A percentile compares a stretch with the other conserved stretches of the same genome.
Conservation (phyloP, 345 rosid genomes). For the Cardiospermum halicacabum region DNA sequence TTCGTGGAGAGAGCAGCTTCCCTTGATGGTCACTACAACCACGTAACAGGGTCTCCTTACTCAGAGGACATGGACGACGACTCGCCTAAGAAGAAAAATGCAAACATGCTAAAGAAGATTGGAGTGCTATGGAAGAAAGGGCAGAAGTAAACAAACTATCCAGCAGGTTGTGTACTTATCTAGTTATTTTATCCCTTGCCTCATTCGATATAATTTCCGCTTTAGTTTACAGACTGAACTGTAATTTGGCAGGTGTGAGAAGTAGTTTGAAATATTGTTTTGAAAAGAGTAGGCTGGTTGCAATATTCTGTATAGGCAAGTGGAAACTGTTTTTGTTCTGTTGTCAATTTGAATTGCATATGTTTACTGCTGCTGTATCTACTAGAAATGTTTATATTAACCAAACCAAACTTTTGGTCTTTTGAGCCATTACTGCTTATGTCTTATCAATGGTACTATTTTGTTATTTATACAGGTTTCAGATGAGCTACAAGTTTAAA, state of each 20-base stretch:
- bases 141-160: conserved; percentile 39
- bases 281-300: background rate
- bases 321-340: conserved; percentile 8
- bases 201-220: background rate
- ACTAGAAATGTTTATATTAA: background rate
- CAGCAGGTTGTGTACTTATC: background rate
- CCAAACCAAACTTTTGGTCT: background rate
- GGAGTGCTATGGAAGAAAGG: conserved; percentile 91
- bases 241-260: background rate
- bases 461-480: background rate
- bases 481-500: no score
- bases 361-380: background rate
- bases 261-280: background rate
- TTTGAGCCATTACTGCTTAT: conserved; percentile 1
- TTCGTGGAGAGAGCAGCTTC: conserved; percentile 57
- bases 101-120: conserved; percentile 82
- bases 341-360: conserved; percentile 4
- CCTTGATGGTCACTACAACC: conserved; percentile 39
- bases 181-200: background rate
- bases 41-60: conserved; percentile 55
- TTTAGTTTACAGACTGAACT: background rate
- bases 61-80: conserved; percentile 83
- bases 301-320: conserved; percentile 4
- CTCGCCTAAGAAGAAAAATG: conserved; percentile 86
- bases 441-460: background rate